These are phyloP conservation scores for Mycothermus thermophilus DNA, from an alignment of 495 filamentous ascomycete species.

Conservation along the genomic window DNA sequence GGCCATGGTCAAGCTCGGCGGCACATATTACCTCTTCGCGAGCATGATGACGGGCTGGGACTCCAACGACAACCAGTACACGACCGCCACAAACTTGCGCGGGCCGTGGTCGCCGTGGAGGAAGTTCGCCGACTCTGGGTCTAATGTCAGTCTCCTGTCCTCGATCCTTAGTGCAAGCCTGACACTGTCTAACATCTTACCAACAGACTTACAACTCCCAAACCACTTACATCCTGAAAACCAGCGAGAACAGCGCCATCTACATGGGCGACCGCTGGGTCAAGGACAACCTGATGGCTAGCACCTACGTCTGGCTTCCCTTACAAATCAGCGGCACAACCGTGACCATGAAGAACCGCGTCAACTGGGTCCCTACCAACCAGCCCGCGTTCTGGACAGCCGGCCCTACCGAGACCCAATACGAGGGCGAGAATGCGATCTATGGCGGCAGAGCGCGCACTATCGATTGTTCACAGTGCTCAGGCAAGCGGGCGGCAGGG, in stretches of 20 bases:
- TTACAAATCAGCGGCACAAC: slow-evolving; percentile 42
- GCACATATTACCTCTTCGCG: slow-evolving; percentile 29
- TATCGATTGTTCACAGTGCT: slow-evolving; percentile 36
- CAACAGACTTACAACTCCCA: slow-evolving; percentile 43
- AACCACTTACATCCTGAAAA: slow-evolving; percentile 36
- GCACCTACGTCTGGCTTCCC: slow-evolving; percentile 55
- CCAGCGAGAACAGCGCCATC: slow-evolving; percentile 29
- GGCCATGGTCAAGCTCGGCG: slow-evolving; percentile 25
- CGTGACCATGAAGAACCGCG: slow-evolving; percentile 36
- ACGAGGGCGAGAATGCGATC: slow-evolving; percentile 33
- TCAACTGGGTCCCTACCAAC: slow-evolving; percentile 40
- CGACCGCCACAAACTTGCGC: slow-evolving; percentile 23
- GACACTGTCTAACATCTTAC: no score
- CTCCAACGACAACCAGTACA: slow-evolving; percentile 48
- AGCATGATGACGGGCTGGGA: slow-evolving; percentile 32
- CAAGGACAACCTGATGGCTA: slow-evolving; percentile 41
- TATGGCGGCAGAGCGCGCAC: slow-evolving; percentile 21
- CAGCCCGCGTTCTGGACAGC: slow-evolving; percentile 24
- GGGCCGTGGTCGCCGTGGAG: slow-evolving; percentile 44
- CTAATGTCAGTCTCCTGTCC: no score
- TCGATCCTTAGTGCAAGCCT: no score
- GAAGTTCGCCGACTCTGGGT: slow-evolving; percentile 41
- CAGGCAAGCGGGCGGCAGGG: slow-evolving; percentile 31
- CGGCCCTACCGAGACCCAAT: slow-evolving; percentile 34
- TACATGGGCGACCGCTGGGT: slow-evolving; percentile 60